These are phyloP conservation scores for Moesziomyces aphidis DNA, from an alignment of 1,284 basidiomycete species.

Conservation along the genomic window DNA sequence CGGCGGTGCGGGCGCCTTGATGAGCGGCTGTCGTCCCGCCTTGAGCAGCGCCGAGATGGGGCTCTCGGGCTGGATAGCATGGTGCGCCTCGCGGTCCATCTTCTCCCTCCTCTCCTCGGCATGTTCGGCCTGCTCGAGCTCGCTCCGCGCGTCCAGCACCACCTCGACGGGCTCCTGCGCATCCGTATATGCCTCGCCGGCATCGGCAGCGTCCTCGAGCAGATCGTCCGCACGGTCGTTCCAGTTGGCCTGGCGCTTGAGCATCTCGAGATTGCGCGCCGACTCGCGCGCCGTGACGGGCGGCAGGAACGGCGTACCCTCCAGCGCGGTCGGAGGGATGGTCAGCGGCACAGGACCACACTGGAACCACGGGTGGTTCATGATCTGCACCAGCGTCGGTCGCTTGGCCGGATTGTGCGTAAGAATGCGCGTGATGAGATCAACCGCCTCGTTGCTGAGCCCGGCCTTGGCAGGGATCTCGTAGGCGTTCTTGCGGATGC, in stretches of 20 bases:
- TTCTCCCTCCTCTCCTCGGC: constrained; percentile 64
- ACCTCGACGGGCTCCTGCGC: constrained; percentile 32
- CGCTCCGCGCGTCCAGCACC: constrained; percentile 41
- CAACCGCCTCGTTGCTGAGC: constrained; percentile 79
- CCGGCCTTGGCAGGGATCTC: constrained; percentile 84
- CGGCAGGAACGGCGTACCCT: constrained; percentile 80
- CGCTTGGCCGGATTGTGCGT: constrained; percentile 76
- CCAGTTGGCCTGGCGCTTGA: constrained; percentile 59
- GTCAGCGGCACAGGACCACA: constrained; percentile 82
- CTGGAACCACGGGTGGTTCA: constrained; percentile 86
- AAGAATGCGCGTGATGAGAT: constrained; percentile 86
- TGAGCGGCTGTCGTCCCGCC: constrained; percentile 61
- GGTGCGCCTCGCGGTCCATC: constrained; percentile 90
- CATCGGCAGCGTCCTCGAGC: constrained; percentile 18
- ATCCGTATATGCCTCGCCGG: constrained; percentile 13
- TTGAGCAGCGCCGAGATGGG: constrained; percentile 90
- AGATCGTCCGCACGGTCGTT: constrained; percentile 53
- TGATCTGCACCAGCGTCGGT: constrained; percentile 85
- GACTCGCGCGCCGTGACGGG: constrained; percentile 62
- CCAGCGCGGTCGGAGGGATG: constrained; percentile 82
- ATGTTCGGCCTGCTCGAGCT: constrained; percentile 51
- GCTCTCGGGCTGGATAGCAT: constrained; percentile 91
- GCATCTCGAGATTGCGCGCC: constrained; percentile 54
- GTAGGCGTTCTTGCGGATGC: constrained; percentile 93
- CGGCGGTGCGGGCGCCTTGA: constrained; percentile 51